A percentile compares a stretch with the other conserved stretches of the same genome.
These are phyloP conservation scores for Hymenoscyphus salicellus DNA, from an alignment of 2,329 filamentous ascomycete genomes.

Conservation along the genomic window DNA sequence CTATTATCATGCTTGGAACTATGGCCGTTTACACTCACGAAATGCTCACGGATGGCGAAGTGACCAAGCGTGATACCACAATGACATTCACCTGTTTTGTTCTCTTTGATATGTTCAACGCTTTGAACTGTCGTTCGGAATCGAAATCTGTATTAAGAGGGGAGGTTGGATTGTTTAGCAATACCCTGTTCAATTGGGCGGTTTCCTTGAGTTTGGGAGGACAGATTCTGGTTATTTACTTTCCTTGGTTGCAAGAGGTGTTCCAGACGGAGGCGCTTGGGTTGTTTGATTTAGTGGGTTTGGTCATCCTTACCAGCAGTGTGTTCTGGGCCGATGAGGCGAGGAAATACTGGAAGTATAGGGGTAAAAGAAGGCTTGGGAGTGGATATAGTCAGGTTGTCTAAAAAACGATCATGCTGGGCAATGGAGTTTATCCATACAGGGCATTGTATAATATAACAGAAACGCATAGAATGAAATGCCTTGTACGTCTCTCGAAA, in stretches of 20 bases:
- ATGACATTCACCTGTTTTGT: conserved; percentile 99
- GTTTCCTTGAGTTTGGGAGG: conserved; percentile 81
- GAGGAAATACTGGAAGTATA: conserved; percentile 72
- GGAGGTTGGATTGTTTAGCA: conserved; percentile 78
- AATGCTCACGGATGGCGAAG: conserved; percentile 77
- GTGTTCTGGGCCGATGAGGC: conserved; percentile 95
- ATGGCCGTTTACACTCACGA: conserved; percentile 88
- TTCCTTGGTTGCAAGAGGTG: conserved; percentile 87
- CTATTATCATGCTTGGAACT: conserved; percentile 89
- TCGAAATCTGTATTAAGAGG: conserved; percentile 84
- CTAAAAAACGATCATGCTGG: conserved; percentile 37
- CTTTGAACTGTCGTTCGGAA: conserved; percentile 86
- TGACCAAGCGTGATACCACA: conserved; percentile 91
- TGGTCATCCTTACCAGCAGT: conserved; percentile 75
- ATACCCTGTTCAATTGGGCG: conserved; percentile 95
- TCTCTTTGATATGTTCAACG: conserved; percentile 99
- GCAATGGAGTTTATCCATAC: conserved; percentile 1
- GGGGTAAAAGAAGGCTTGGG: conserved; percentile 53
- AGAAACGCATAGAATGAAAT: conserved; percentile 10
- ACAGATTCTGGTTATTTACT: conserved; percentile 88
- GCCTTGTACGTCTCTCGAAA: neutral
- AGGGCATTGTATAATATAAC: conserved; percentile 12
- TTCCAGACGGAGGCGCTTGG: conserved; percentile 91
- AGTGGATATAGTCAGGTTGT: conserved; percentile 65
- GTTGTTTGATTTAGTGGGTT: conserved; percentile 67